Percentiles rank a stretch among this genome's conserved stretches.
phyloP scores from a whole-genome alignment of 495 filamentous ascomycete genomes.

The Podospora pseudopauciseta region DNA sequence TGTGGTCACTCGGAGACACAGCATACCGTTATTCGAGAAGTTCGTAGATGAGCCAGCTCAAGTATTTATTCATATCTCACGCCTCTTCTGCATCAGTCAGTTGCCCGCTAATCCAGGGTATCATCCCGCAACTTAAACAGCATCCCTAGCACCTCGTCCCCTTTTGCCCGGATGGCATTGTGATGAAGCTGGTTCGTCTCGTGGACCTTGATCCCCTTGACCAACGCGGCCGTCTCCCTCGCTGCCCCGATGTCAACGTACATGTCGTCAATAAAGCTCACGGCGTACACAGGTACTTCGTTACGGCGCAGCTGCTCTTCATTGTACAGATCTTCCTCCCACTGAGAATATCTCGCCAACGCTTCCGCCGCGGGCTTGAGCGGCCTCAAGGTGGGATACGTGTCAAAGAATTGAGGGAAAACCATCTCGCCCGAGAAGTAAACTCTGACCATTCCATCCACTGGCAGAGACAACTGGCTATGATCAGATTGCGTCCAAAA shows the following conservation, averaged over 20 bases:
- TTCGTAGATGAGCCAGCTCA: no score
- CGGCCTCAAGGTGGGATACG: slow-evolving; percentile 64
- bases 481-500: background rate
- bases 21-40: no score
- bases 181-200: slow-evolving; percentile 87
- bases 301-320: slow-evolving; percentile 68
- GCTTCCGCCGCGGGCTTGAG: slow-evolving; percentile 63
- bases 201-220: slow-evolving; percentile 73
- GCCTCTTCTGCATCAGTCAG: background rate
- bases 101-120: slow-evolving; percentile 42
- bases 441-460: slow-evolving; percentile 45
- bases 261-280: slow-evolving; percentile 88
- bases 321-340: slow-evolving; percentile 71
- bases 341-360: slow-evolving; percentile 62
- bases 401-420: slow-evolving; percentile 75
- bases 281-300: slow-evolving; percentile 83
- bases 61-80: no score
- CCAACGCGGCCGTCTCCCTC: slow-evolving; percentile 66
- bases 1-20: no score
- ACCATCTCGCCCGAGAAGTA: slow-evolving; percentile 93
- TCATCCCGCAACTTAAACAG: slow-evolving; percentile 72
- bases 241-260: slow-evolving; percentile 79
- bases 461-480: background rate
- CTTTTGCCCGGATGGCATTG: slow-evolving; percentile 67
- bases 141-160: slow-evolving; percentile 68